Conservation (phyloP, 106 monocot genomes). For the Allium sativum region DNA sequence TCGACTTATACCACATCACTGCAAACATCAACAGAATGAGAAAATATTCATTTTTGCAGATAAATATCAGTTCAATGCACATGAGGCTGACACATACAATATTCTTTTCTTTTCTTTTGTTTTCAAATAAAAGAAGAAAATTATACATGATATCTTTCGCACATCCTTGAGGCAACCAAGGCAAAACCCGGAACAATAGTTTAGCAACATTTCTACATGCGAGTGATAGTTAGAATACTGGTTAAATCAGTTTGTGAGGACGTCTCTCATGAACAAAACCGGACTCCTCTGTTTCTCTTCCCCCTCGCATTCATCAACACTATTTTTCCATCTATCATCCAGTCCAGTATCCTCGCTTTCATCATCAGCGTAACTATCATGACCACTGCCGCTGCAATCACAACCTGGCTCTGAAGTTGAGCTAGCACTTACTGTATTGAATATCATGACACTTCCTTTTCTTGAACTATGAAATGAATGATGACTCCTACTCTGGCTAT, state of each 20-base stretch:
- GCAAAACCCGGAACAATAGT: too few species aligned
- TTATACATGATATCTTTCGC: too few species aligned
- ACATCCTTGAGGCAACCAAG: too few species aligned
- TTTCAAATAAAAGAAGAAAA: too few species aligned
- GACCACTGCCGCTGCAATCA: conserved; percentile 12
- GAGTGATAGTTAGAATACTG: too few species aligned
- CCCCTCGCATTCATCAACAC: conserved; percentile 1
- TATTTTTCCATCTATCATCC: conserved; percentile 3
- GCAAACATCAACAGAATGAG: too few species aligned
- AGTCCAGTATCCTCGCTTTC: conserved; percentile 9
- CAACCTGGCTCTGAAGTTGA: conserved; percentile 25
- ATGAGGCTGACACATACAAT: too few species aligned
- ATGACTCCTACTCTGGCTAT: conserved; percentile 39
- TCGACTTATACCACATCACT: too few species aligned
- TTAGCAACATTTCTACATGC: too few species aligned
- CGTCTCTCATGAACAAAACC: conserved; percentile 28
- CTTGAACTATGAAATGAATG: conserved; percentile 52
- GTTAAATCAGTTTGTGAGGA: conserved; percentile 39
- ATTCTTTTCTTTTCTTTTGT: too few species aligned
- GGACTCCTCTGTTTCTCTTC: conserved; percentile 14
- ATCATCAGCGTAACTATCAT: conserved; percentile 6
- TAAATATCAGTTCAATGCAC: too few species aligned
- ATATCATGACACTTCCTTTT: conserved; percentile 50
- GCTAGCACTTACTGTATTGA: conserved; percentile 40
- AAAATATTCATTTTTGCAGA: too few species aligned